Evolutionary conservation across 805 yeast genomes (phyloP).

Genomic region (Starmerella vaccinii): DNA sequence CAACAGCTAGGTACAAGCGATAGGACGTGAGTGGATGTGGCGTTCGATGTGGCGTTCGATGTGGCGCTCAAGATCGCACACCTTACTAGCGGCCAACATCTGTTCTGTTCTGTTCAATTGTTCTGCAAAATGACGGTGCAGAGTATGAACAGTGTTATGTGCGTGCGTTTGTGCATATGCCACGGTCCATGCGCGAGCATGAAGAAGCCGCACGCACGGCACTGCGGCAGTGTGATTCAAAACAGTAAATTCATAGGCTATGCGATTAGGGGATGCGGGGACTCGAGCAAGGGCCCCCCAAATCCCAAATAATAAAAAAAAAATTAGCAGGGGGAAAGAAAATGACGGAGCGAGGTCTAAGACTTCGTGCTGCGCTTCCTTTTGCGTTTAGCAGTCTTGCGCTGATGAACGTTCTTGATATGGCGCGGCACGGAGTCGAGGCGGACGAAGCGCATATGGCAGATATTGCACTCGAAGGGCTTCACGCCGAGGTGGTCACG

Average conservation of each 20-base stretch:
- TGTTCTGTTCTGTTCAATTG: too few relatives aligned
- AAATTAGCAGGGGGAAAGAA: neutral
- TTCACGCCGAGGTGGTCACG: constrained; percentile 7
- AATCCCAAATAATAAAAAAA: too few relatives aligned
- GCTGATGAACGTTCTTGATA: constrained; percentile 3
- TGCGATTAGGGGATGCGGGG: neutral
- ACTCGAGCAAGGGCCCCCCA: neutral
- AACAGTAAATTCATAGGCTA: neutral
- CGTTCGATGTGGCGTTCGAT: too few relatives aligned
- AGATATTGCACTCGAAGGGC: constrained; percentile 5
- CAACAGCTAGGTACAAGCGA: too few relatives aligned
- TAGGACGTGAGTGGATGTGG: too few relatives aligned
- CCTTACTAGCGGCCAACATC: too few relatives aligned
- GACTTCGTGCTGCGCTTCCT: neutral
- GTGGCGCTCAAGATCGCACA: too few relatives aligned
- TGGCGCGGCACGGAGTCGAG: constrained; percentile 5
- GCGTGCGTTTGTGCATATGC: too few relatives aligned
- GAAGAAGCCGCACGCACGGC: too few relatives aligned
- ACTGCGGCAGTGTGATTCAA: neutral
- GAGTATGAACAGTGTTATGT: too few relatives aligned
- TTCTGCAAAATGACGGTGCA: too few relatives aligned
- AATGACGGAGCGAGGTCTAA: neutral
- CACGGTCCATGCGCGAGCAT: too few relatives aligned
- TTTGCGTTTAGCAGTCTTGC: neutral
- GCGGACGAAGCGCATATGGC: constrained; percentile 5